Evolutionary conservation across 176 grass and related monocot genomes (phyloP), one percentile per base, ranked within the genome.

Genomic region (Urochloa ruziziensis): DNA sequence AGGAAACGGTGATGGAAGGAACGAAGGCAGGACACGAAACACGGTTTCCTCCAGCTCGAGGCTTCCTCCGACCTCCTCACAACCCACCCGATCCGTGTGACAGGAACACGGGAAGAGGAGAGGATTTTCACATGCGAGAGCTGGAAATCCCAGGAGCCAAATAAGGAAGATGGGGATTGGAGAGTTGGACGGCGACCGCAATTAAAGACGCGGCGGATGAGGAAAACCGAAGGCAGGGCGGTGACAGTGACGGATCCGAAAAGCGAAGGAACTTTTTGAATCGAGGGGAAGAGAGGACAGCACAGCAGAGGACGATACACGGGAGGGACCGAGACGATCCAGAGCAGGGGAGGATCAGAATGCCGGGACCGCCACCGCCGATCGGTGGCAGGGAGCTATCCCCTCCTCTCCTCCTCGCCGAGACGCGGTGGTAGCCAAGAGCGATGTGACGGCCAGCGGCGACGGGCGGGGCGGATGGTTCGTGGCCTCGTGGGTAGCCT

Each of bases 11-110:
- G 42, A 53, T 63, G 81, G 36, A 4, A 4, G 34, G 42, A 40
- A 42, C 16, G 27, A 28, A 14, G 39, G 33, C 60, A 1, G 8
- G 0, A 34, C 49, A 71, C 71, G 39, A 68, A 67, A 82, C 88
- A 12, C 83, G 78, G 83, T 86, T 89, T 35, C 74, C 75, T 72
- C 72, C 61, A 10, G 1, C 40, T 34, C 19, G 67, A 21, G 1
- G 2, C 32, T 39, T 40, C n/a, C 34, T 36, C 70, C 32, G 37
- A 52, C 19, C 21, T 32, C 42, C 6, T n/a, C n/a, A n/a, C n/a
- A n/a, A 10, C 37, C 49, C 80, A n/a, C 27, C 69, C 69, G n/a
- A 83, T 78, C 86, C 74, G 23, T 68, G 75, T 70, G 72, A 82
- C 53, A 77, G 5, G 0, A 64, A 82, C 82, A 76, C 46, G 34